Base-by-base conservation (phyloP, 2,329 filamentous ascomycete genomes). In the Diaporthe destruens region DNA sequence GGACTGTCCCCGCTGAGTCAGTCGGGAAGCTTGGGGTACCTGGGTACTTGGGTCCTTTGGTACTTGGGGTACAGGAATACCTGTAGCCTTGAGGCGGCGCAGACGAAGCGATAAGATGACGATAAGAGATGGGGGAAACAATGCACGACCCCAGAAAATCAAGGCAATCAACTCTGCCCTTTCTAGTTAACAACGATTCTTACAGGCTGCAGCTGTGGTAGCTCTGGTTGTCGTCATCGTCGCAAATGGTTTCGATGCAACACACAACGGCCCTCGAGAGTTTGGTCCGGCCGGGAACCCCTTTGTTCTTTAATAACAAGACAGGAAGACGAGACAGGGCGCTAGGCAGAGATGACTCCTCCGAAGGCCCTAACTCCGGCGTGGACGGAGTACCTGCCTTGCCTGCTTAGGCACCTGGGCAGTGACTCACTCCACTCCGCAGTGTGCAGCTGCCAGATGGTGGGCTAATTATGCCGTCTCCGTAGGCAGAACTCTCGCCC, bases 271-370 rank as follows among this genome's bases (percentile, higher is more conserved):
- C n/a, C 47, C n/a, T 66, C 61, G 61, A 66, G 32, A 42, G 61
- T 47, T 53, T 53, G 61, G 18, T 53, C 47, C 61, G 53, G 32
- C 61, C 47, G 61, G 61, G 61, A 66, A 66, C 29, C 32, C 61
- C 61, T 66, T 66, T 66, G 61, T 66, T 66, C 44, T 66, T 66
- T 39, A 66, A 66, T 66, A 66, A 66, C 47, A 66, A 66, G 9
- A 66, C 47, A 66, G 53, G 9, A 39, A n/a, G 47, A 51, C 32
- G 61, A 39, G 61, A 39, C 32, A 39, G 61, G 20, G 44, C 20
- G 32, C 47, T 53, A 66, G 61, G 61, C 61, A 66, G 32, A 53
- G 32, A 53, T 66, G 61, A 66, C 61, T 66, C 39, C 39, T 42
- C 6, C 47, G n/a, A 66, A 8, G 29, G 32, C 39, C 16, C 36